Percentiles rank a stretch among this genome's conserved stretches.
These are phyloP conservation scores for Ceratobasidium sp. DNA, from an alignment of 1,284 basidiomycete genomes.

Conservation along the genomic window DNA sequence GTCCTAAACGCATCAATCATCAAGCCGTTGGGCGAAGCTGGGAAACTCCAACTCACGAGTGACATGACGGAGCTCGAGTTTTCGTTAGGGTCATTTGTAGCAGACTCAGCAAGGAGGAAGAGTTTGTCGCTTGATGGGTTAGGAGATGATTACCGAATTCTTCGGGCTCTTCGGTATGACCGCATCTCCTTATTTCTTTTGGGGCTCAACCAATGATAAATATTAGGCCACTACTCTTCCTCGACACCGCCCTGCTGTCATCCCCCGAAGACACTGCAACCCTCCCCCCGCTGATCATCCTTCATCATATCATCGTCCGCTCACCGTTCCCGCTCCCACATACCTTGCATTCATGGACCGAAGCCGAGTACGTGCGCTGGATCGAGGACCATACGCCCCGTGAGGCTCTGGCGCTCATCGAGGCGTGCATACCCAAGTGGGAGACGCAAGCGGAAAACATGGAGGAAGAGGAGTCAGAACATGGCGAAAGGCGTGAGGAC, in stretches of 20 bases:
- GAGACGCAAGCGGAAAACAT: conserved; percentile 64
- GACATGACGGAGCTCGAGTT: conserved; percentile 98
- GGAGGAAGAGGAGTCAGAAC: conserved; percentile 65
- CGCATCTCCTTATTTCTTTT: conserved; percentile 35
- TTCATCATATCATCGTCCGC: conserved; percentile 93
- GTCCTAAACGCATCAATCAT: conserved; percentile 91
- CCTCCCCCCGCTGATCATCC: conserved; percentile 83
- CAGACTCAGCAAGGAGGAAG: conserved; percentile 59
- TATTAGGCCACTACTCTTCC: conserved; percentile 83
- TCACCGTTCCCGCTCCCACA: conserved; percentile 88
- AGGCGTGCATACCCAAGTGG: conserved; percentile 77
- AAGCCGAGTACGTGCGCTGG: conserved; percentile 92
- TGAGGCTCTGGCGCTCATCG: conserved; percentile 78
- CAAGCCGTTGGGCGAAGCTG: conserved; percentile 86
- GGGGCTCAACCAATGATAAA: not conserved
- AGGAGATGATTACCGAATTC: conserved; percentile 82
- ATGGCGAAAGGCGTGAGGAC: conserved; percentile 57
- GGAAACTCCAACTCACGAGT: conserved; percentile 90
- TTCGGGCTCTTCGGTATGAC: conserved; percentile 82
- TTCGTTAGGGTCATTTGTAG: conserved; percentile 81
- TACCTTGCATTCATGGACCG: conserved; percentile 88
- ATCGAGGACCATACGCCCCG: conserved; percentile 80
- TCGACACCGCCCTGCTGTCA: conserved; percentile 78
- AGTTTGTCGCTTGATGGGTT: conserved; percentile 75
- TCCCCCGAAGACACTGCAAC: conserved; percentile 75